Evolutionary conservation across 1,284 basidiomycete species (phyloP).

Genomic region (Ustilago xerochloae): DNA sequence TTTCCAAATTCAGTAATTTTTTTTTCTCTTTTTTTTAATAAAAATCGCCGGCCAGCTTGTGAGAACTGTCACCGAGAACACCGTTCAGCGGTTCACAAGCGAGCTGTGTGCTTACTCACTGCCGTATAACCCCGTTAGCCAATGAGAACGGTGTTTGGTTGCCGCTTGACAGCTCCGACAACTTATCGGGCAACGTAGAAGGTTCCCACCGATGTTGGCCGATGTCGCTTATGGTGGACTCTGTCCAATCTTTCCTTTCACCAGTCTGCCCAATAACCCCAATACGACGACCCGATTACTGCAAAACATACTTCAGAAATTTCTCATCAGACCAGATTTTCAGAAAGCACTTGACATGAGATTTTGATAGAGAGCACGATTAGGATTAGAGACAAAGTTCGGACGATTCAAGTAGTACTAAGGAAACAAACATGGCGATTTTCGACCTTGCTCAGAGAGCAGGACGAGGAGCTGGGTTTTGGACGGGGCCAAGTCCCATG

Average conservation of each 20-base stretch:
- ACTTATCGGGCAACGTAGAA: not conserved
- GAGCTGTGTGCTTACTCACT: not conserved
- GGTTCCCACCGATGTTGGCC: not conserved
- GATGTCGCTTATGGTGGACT: not conserved
- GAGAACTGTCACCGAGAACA: not conserved
- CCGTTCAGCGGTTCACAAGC: not conserved
- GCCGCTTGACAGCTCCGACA: not conserved
- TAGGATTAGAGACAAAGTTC: too few relatives aligned
- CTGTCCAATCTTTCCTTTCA: not conserved
- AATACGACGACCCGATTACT: too few relatives aligned
- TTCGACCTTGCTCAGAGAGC: not conserved
- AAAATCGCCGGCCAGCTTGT: too few relatives aligned
- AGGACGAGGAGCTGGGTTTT: not conserved
- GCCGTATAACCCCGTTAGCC: not conserved
- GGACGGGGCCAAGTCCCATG: constrained; percentile 11
- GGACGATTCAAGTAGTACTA: too few relatives aligned
- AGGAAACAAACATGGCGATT: not conserved
- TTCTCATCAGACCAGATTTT: too few relatives aligned
- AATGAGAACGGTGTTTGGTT: not conserved
- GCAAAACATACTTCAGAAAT: too few relatives aligned
- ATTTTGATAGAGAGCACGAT: too few relatives aligned
- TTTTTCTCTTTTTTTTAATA: too few relatives aligned
- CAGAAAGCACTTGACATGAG: too few relatives aligned
- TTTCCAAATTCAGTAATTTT: not conserved
- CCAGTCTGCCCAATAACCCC: too few relatives aligned